Conservation (phyloP, 306 rosid species). For the Benincasa hispida region DNA sequence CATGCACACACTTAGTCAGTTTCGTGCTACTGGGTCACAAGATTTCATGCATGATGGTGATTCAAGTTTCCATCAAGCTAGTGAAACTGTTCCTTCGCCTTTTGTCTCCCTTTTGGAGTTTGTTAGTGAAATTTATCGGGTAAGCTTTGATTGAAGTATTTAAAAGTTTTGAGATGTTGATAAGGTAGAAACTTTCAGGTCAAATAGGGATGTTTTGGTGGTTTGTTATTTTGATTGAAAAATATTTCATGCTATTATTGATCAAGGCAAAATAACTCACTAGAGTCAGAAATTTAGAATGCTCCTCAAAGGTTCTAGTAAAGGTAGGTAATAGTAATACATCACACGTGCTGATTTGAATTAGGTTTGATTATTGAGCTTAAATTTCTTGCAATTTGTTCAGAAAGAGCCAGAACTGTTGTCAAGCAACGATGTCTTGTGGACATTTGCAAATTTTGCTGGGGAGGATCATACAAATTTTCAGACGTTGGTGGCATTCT, state of each 20-base stretch:
- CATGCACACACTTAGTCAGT: constrained; percentile 72
- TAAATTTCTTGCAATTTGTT: constrained; percentile 9
- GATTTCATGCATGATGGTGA: constrained; percentile 45
- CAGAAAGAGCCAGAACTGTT: constrained; percentile 96
- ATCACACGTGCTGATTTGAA: neutral
- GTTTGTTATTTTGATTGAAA: neutral
- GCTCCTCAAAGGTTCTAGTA: neutral
- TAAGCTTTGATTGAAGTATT: constrained; percentile 17
- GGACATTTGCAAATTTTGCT: constrained; percentile 97
- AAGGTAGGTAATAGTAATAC: neutral
- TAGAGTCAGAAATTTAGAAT: neutral
- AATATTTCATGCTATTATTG: neutral
- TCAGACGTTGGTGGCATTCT: constrained; percentile 84
- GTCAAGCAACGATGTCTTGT: constrained; percentile 78
- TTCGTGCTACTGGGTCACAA: constrained; percentile 52
- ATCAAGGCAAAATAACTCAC: neutral
- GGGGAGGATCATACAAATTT: constrained; percentile 97
- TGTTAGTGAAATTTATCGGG: constrained; percentile 90
- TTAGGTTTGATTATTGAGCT: constrained; percentile 17
- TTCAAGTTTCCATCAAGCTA: constrained; percentile 34
- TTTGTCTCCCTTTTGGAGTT: constrained; percentile 85
- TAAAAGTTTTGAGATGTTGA: neutral
- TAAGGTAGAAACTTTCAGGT: neutral
- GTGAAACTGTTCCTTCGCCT: constrained; percentile 36
- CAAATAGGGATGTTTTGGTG: neutral